Evolutionary conservation across 805 yeast genomes (phyloP), one percentile per base, ranked within the genome.

Genomic region (Kodamaea hsintzibuensis): DNA sequence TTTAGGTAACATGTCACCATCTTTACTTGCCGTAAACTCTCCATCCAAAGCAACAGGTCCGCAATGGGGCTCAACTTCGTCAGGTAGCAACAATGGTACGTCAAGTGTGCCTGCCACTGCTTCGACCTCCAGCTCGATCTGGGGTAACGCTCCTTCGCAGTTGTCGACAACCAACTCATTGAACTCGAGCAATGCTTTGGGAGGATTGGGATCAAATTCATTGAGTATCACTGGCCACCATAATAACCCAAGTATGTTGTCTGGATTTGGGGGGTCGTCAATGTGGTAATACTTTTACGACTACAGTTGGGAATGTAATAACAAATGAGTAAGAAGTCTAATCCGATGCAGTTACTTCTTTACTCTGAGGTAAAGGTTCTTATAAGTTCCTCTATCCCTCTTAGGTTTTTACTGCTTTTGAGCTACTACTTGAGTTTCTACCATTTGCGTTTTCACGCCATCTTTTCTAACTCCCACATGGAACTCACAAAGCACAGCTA

Each of bases 71-170:
- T 40, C 44, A 18, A 8, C 59, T 3, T 16, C 52, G 8, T 19
- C 56, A 6, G 30, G 57, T n/a, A 42, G 42, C 38, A 42, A 42
- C 49, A 37, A 25, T 2, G 52, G 47, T 14, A 30, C 35, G 4
- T 46, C 51, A 8, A 50, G 52, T 14, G 54, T 52, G 39, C 37
- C 49, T 8, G 47, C 52, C 44, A 53, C 55, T 50, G 53, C 55
- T 35, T 40, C 50, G 43, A 38, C 49, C 27, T 47, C 51, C 40
- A 55, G 55, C 54, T 53, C 69, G n/a, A 65, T 65, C 55, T 65
- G 69, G 69, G 68, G 67, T 37, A 60, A 51, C 46, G 37, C 55
- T 7, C 49, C 57, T 18, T 44, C 62, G 33, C 47, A 49, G 46
- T 42, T 56, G 17, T 49, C 53, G 18, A 44, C 47, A 35, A 35